These are phyloP conservation scores for Tilletia horrida DNA, from an alignment of 1,284 basidiomycete species.

Conservation along the genomic window DNA sequence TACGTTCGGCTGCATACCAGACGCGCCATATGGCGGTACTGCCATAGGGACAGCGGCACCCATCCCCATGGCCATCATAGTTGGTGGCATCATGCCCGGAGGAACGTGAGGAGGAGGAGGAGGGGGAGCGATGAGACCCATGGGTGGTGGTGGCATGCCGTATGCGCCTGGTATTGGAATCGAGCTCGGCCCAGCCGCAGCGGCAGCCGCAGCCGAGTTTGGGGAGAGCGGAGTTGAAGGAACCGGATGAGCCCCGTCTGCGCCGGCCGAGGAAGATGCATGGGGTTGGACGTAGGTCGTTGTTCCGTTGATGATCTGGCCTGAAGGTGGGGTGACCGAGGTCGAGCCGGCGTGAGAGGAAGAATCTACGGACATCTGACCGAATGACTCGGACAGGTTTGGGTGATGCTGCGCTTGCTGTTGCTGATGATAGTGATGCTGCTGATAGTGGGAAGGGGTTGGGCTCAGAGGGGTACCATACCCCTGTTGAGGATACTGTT, in stretches of 20 bases:
- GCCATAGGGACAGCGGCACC: background rate
- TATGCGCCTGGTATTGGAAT: background rate
- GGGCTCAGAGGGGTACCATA: background rate
- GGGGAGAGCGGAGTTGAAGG: background rate
- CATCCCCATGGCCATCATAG: slow-evolving; percentile 1
- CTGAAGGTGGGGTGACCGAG: background rate
- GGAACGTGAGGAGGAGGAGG: background rate
- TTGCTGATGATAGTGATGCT: background rate
- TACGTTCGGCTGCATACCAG: background rate
- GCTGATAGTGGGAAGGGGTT: background rate
- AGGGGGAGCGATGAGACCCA: too few relatives aligned
- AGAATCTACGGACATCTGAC: background rate
- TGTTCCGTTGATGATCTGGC: background rate
- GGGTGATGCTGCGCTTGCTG: background rate
- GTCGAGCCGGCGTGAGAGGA: background rate
- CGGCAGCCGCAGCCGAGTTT: background rate
- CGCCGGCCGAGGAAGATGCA: too few relatives aligned
- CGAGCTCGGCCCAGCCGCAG: background rate
- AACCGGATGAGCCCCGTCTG: background rate
- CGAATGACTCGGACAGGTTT: background rate
- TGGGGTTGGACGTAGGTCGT: background rate
- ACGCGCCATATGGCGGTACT: background rate
- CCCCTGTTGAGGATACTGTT: background rate
- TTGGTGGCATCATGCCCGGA: background rate
- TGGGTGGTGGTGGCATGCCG: background rate